Evolutionary conservation across 345 rosid species (phyloP).

Genomic region (Linum trigynum): DNA sequence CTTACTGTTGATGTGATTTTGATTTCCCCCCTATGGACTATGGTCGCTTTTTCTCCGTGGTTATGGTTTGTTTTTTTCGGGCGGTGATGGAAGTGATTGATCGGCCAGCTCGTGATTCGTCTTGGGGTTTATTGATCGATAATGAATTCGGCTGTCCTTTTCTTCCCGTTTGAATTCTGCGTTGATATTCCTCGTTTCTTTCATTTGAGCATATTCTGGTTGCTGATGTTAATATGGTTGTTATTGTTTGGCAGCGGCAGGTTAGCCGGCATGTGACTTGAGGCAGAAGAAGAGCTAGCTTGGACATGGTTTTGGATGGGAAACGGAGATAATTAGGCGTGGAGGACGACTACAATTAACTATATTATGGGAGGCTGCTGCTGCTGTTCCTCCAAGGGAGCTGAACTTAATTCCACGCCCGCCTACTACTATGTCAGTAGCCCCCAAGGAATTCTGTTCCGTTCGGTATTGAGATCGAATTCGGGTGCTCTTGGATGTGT

Average conservation of each 20-base stretch:
- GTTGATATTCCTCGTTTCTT: background rate
- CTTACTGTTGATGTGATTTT: background rate
- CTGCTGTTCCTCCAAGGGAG: constrained; percentile 8
- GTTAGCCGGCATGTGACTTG: background rate
- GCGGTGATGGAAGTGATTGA: background rate
- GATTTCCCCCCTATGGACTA: background rate
- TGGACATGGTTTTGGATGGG: background rate
- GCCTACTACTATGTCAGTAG: constrained; percentile 10
- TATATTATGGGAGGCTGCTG: constrained; percentile 12
- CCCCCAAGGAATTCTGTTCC: background rate
- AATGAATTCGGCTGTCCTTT: too few relatives aligned
- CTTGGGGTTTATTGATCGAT: background rate
- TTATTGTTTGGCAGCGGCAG: background rate
- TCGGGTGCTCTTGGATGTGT: background rate
- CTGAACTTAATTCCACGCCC: background rate
- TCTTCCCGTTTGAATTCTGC: too few relatives aligned
- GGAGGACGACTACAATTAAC: background rate
- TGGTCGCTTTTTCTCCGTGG: background rate
- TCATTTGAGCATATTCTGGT: background rate
- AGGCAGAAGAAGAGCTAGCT: background rate
- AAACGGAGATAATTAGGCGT: background rate
- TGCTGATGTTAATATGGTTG: background rate
- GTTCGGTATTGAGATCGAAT: background rate
- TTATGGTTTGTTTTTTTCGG: too few relatives aligned
- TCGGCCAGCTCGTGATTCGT: background rate